Conservation (phyloP, 2,329 filamentous ascomycete species). For the Lachnum nothofagi region DNA sequence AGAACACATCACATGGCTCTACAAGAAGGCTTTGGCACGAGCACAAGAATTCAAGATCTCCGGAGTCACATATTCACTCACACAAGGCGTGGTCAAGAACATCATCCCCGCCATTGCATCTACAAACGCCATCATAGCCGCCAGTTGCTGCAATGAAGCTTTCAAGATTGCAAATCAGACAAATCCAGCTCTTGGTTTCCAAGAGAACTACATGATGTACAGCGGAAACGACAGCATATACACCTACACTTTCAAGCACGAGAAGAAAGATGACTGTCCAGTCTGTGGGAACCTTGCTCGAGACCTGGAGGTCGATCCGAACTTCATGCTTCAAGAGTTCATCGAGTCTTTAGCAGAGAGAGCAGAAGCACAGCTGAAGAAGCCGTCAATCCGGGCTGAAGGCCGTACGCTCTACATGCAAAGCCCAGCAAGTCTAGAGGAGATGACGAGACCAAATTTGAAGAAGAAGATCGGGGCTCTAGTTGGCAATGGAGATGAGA, state of each 20-base stretch:
- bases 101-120: conserved; percentile 98
- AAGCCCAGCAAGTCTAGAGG: conserved; percentile 72
- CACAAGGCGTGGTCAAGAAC: conserved; percentile 97
- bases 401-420: conserved; percentile 88
- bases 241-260: conserved; percentile 93
- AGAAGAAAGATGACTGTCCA: conserved; percentile 90
- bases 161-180: conserved; percentile 84
- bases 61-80: conserved; percentile 91
- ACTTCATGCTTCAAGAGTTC: conserved; percentile 73
- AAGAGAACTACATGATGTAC: conserved; percentile 98
- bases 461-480: conserved; percentile 71
- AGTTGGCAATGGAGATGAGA: conserved; percentile 75
- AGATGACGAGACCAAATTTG: conserved; percentile 79
- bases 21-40: conserved; percentile 73
- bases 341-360: conserved; percentile 76
- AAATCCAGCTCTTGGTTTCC: conserved; percentile 72
- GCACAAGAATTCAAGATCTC: conserved; percentile 84
- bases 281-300: conserved; percentile 84
- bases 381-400: conserved; percentile 76
- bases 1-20: conserved; percentile 96
- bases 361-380: conserved; percentile 89
- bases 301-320: conserved; percentile 65
- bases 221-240: conserved; percentile 93
- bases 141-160: conserved; percentile 92
- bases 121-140: conserved; percentile 94